Conservation (phyloP, 306 rosid species). For the Corylus americana region DNA sequence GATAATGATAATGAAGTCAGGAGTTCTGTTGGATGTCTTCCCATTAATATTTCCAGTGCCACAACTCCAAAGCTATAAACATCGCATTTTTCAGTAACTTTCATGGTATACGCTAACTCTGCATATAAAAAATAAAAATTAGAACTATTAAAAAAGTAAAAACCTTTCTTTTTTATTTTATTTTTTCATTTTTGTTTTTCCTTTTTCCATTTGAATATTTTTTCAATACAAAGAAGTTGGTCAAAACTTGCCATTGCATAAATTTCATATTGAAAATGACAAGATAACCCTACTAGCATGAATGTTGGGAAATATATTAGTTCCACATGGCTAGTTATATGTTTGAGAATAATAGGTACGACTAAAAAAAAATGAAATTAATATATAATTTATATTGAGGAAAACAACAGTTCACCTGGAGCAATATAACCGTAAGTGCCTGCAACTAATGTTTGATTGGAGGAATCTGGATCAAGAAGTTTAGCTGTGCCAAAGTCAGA, state of each 20-base stretch:
- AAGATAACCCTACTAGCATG: too few species aligned
- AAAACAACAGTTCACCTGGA: slow-evolving; percentile 6
- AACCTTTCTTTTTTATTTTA: too few species aligned
- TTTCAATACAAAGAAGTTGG: too few species aligned
- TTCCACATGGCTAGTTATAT: too few species aligned
- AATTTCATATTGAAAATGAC: too few species aligned
- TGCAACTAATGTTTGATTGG: slow-evolving; percentile 3
- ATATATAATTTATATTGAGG: accelerated
- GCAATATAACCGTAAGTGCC: slow-evolving; percentile 24
- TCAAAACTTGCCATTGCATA: too few species aligned
- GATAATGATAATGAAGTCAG: background rate
- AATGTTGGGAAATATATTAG: too few species aligned
- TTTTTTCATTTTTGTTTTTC: too few species aligned
- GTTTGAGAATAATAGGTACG: too few species aligned
- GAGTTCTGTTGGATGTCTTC: background rate
- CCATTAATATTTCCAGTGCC: background rate
- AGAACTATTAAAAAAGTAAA: too few species aligned
- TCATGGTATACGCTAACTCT: background rate
- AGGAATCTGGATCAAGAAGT: slow-evolving; percentile 20
- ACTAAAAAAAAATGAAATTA: background rate
- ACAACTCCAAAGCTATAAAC: background rate
- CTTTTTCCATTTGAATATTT: too few species aligned
- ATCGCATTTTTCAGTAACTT: background rate
- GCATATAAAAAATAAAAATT: too few species aligned
- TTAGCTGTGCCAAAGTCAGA: slow-evolving; percentile 9